Conservation (phyloP, 768 basidiomycete genomes). For the Lactifluus pinguis region DNA sequence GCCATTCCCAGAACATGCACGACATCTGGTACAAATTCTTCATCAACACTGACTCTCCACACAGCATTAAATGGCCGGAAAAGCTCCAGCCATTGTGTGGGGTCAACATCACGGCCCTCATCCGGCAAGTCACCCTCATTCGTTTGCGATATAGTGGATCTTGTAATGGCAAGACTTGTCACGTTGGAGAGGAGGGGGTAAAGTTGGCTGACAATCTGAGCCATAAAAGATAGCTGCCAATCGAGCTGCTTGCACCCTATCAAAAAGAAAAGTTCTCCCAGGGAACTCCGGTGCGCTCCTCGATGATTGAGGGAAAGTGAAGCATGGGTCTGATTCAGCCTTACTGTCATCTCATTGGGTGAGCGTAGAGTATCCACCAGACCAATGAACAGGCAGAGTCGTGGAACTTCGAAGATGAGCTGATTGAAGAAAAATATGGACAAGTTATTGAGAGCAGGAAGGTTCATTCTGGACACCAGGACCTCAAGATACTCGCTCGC, state of each 20-base stretch:
- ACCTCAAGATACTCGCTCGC: constrained; percentile 1
- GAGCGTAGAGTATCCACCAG: neutral
- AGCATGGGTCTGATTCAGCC: neutral
- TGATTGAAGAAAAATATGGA: neutral
- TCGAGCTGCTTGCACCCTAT: neutral
- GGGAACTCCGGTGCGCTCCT: neutral
- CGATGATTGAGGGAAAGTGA: neutral
- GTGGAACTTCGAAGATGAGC: neutral
- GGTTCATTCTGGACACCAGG: neutral
- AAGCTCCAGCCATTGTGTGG: neutral
- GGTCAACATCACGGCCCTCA: neutral
- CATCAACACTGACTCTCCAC: neutral
- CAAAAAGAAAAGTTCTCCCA: neutral
- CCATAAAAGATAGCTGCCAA: neutral
- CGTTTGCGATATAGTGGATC: too few relatives aligned
- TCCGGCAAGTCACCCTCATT: too few relatives aligned
- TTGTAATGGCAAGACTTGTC: neutral
- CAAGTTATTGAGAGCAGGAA: neutral
- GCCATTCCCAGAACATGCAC: neutral
- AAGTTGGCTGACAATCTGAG: neutral
- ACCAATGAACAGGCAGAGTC: neutral
- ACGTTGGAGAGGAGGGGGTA: neutral
- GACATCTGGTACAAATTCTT: neutral
- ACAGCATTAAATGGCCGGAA: neutral
- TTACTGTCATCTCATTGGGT: neutral